A percentile compares a stretch with the other conserved stretches of the same genome.
Evolutionary conservation across 257 asterid species (phyloP).

Genomic region (Jaltomata sinuosa): DNA sequence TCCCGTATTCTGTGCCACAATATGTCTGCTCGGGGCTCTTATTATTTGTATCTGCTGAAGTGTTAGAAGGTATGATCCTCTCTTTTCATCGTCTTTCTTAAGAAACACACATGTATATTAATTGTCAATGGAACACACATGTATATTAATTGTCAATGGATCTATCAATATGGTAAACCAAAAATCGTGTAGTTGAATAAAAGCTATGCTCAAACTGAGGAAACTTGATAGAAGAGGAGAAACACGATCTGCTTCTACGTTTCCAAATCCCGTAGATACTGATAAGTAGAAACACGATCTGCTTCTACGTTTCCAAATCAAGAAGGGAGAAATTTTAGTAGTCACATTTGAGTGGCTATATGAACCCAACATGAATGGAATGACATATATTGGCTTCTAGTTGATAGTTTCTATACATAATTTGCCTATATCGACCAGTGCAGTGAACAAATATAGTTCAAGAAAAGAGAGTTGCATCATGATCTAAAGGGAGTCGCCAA

Average conservation of each 20-base stretch:
- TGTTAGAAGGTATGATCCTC: slow-evolving; percentile 48
- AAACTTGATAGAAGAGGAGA: not conserved
- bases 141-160: not conserved
- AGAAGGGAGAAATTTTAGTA: not conserved
- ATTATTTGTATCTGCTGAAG: slow-evolving; percentile 77
- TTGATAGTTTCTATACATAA: not conserved
- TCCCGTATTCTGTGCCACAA: slow-evolving; percentile 62
- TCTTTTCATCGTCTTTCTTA: not conserved
- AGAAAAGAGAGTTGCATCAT: not conserved
- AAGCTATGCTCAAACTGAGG: not conserved
- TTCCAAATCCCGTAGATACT: not conserved
- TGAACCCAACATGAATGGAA: not conserved
- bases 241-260: not conserved
- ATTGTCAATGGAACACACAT: not conserved
- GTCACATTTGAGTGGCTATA: not conserved
- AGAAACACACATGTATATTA: not conserved
- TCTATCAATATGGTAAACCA: not conserved
- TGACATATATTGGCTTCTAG: not conserved
- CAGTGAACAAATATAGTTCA: too few relatives aligned
- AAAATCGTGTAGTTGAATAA: not conserved
- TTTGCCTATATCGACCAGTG: not conserved
- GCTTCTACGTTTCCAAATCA: not conserved
- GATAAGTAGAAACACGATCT: not conserved
- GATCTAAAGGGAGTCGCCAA: not conserved
- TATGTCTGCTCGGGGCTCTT: slow-evolving; percentile 58